phyloP scores from a whole-genome alignment of 805 yeast species.

The Teunomyces aglyptinius region DNA sequence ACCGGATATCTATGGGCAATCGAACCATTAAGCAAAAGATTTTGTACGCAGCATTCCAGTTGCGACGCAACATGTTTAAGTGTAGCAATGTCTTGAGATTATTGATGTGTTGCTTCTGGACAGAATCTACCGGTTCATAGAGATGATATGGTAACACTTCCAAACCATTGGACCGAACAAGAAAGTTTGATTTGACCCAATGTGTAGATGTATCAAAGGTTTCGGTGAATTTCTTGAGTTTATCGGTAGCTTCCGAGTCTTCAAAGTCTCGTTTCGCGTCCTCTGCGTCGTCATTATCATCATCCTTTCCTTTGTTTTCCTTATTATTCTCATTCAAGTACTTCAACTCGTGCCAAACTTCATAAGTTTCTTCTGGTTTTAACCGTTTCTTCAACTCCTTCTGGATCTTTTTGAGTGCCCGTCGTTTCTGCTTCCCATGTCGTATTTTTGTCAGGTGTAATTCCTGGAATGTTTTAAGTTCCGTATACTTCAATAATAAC shows the following conservation, averaged over 20 bases:
- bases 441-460: conserved; percentile 5
- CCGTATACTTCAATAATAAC: conserved; percentile 15
- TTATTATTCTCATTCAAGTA: conserved; percentile 13
- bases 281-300: conserved; percentile 6
- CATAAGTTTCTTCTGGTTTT: conserved; percentile 34
- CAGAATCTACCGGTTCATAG: conserved; percentile 4
- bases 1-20: conserved; percentile 51
- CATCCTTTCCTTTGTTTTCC: conserved; percentile 1
- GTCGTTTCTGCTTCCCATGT: conserved; percentile 7
- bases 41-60: conserved; percentile 58
- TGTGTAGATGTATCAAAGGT: conserved; percentile 20
- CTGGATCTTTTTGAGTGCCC: conserved; percentile 21
- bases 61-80: conserved; percentile 41
- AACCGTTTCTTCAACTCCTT: conserved; percentile 21
- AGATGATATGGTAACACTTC: conserved; percentile 15
- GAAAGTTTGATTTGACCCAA: conserved; percentile 19
- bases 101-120: conserved; percentile 25
- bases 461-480: conserved; percentile 15
- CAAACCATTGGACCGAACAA: conserved; percentile 18
- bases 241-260: conserved; percentile 1
- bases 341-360: conserved; percentile 28
- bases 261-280: conserved; percentile 7
- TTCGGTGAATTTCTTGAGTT: conserved; percentile 6
- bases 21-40: conserved; percentile 51
- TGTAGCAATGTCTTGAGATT: conserved; percentile 49